Evolutionary conservation across 2,329 filamentous ascomycete genomes (phyloP).

Genomic region (Hypoxylon sp.): DNA sequence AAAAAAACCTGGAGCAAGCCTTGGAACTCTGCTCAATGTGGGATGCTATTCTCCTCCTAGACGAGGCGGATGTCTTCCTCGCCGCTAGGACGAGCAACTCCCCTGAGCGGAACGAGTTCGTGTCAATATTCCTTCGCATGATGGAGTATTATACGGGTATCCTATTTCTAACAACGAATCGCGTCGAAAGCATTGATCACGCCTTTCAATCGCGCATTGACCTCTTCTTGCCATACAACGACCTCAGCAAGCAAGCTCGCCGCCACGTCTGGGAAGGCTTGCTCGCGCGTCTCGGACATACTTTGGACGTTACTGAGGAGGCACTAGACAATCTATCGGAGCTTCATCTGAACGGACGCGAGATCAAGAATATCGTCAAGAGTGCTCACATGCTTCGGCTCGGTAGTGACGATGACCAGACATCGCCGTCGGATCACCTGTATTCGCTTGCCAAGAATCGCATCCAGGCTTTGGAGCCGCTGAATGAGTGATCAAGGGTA

Average conservation of each 20-base stretch:
- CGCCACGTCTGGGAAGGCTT: constrained; percentile 58
- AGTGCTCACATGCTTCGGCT: constrained; percentile 56
- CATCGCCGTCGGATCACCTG: constrained; percentile 50
- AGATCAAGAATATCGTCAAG: constrained; percentile 68
- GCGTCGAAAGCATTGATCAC: constrained; percentile 55
- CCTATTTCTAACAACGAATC: constrained; percentile 59
- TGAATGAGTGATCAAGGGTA: constrained; percentile 3
- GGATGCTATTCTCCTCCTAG: constrained; percentile 61
- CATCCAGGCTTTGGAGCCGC: constrained; percentile 37
- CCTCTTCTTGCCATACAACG: constrained; percentile 54
- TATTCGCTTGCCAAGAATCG: constrained; percentile 56
- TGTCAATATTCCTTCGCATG: constrained; percentile 48
- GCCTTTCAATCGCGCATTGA: constrained; percentile 59
- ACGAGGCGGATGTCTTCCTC: constrained; percentile 63
- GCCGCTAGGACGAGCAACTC: constrained; percentile 53
- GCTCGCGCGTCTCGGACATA: constrained; percentile 51
- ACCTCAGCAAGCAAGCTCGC: constrained; percentile 51
- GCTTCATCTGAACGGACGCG: constrained; percentile 63
- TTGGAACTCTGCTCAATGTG: constrained; percentile 58
- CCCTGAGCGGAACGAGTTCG: constrained; percentile 59
- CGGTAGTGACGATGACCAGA: constrained; percentile 49
- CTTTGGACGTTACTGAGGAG: constrained; percentile 53
- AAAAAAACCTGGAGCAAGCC: constrained; percentile 54
- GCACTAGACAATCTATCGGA: constrained; percentile 57
- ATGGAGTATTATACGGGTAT: constrained; percentile 57